A percentile compares a stretch with the other conserved stretches of the same genome.
phyloP scores from a whole-genome alignment of 768 basidiomycete species.

The Tricholoma furcatifolium region DNA sequence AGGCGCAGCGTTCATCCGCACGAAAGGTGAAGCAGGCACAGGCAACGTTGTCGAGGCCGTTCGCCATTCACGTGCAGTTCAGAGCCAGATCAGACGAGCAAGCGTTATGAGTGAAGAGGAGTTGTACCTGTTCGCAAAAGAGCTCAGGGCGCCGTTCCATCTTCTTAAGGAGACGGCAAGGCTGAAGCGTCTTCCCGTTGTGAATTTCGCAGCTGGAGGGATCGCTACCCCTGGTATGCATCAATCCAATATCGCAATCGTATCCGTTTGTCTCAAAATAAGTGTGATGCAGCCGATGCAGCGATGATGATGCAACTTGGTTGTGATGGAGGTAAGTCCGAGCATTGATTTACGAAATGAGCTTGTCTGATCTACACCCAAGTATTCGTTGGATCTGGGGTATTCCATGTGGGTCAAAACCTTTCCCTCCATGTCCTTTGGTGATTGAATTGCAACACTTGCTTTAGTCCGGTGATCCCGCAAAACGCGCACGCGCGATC shows the following conservation, averaged over 20 bases:
- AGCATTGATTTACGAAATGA: slow-evolving; percentile 2
- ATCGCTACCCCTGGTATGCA: slow-evolving; percentile 82
- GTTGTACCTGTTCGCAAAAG: slow-evolving; percentile 90
- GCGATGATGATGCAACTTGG: slow-evolving; percentile 99
- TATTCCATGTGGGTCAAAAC: slow-evolving; percentile 75
- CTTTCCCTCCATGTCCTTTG: background rate
- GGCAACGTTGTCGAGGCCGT: slow-evolving; percentile 95
- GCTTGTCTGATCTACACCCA: slow-evolving; percentile 11
- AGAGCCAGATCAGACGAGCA: slow-evolving; percentile 80
- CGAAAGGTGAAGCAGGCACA: slow-evolving; percentile 91
- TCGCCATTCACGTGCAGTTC: slow-evolving; percentile 83
- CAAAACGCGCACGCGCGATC: slow-evolving; percentile 90
- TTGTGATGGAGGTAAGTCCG: slow-evolving; percentile 82
- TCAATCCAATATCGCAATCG: background rate
- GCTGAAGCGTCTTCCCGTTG: slow-evolving; percentile 89
- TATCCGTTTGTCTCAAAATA: slow-evolving; percentile 1
- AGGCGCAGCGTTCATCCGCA: slow-evolving; percentile 97
- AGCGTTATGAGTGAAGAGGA: slow-evolving; percentile 93
- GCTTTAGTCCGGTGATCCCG: slow-evolving; percentile 83
- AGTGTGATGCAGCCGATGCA: slow-evolving; percentile 68
- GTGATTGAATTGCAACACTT: slow-evolving; percentile 1
- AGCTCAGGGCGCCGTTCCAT: slow-evolving; percentile 92
- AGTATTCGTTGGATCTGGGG: slow-evolving; percentile 98
- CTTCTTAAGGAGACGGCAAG: slow-evolving; percentile 95
- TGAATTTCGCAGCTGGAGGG: slow-evolving; percentile 96